phyloP scores from a whole-genome alignment of 2,329 filamentous ascomycete genomes.

The Aspergillus novofumigatus region DNA sequence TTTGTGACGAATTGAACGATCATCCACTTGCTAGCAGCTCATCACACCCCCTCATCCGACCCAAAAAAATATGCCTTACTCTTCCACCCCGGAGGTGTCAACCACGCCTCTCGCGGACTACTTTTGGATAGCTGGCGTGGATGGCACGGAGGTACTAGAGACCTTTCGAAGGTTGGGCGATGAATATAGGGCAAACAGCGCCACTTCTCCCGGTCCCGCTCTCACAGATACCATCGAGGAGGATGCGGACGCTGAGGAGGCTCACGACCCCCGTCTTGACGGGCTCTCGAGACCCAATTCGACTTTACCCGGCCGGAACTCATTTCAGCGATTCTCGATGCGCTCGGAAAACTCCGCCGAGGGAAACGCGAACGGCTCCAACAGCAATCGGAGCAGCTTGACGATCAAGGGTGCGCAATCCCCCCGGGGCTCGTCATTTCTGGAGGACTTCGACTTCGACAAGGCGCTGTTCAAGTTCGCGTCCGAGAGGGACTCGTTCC shows the following conservation, averaged over 20 bases:
- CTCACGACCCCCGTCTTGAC: slow-evolving; percentile 28
- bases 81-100: slow-evolving; percentile 36
- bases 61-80: slow-evolving; percentile 27
- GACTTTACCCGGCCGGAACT: slow-evolving; percentile 31
- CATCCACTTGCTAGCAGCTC: not conserved
- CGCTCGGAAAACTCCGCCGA: slow-evolving; percentile 47
- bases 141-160: slow-evolving; percentile 44
- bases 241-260: slow-evolving; percentile 54
- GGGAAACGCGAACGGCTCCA: slow-evolving; percentile 41
- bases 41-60: slow-evolving; percentile 12
- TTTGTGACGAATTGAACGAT: slow-evolving; percentile 21
- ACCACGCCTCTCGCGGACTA: slow-evolving; percentile 60
- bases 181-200: slow-evolving; percentile 37
- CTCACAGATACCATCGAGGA: slow-evolving; percentile 59
- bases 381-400: slow-evolving; percentile 61
- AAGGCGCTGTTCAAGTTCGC: slow-evolving; percentile 91
- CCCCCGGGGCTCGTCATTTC: slow-evolving; percentile 33
- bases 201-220: slow-evolving; percentile 33
- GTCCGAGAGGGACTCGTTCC: slow-evolving; percentile 86
- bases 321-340: slow-evolving; percentile 42
- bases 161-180: slow-evolving; percentile 41
- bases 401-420: slow-evolving; percentile 51
- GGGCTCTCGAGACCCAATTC: slow-evolving; percentile 40
- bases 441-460: slow-evolving; percentile 85
- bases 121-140: slow-evolving; percentile 58